Conservation (phyloP, 1,284 basidiomycete species). For the Ceratobasidium sp. region DNA sequence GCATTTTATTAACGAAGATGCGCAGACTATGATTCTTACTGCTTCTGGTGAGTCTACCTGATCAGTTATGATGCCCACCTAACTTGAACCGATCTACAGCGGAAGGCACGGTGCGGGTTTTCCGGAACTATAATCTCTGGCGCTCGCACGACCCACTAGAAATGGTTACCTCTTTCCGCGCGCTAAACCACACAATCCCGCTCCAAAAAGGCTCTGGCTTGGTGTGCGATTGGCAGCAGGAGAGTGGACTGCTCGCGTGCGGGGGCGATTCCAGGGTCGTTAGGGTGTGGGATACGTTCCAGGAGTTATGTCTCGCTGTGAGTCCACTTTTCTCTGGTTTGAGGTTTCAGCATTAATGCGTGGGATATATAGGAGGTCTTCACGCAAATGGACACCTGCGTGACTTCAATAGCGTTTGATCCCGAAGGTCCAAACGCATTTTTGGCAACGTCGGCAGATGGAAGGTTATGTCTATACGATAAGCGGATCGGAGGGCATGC, state of each 20-base stretch:
- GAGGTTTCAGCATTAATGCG: constrained; percentile 24
- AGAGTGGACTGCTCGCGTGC: constrained; percentile 83
- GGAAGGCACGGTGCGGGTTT: constrained; percentile 92
- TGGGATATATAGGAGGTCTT: constrained; percentile 72
- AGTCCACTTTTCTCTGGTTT: constrained; percentile 50
- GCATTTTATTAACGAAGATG: constrained; percentile 96
- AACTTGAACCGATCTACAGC: constrained; percentile 59
- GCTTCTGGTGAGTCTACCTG: constrained; percentile 73
- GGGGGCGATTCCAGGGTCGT: constrained; percentile 93
- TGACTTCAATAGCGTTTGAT: constrained; percentile 88
- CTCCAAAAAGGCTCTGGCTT: constrained; percentile 80
- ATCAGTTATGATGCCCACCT: constrained; percentile 11
- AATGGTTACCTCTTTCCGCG: constrained; percentile 94
- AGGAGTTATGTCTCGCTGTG: constrained; percentile 85
- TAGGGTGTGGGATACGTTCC: constrained; percentile 94
- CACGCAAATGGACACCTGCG: constrained; percentile 89
- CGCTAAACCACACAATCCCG: constrained; percentile 79
- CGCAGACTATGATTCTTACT: constrained; percentile 89
- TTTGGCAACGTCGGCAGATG: constrained; percentile 93
- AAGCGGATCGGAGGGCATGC: constrained; percentile 81
- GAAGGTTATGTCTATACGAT: constrained; percentile 91
- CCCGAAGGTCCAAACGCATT: constrained; percentile 82
- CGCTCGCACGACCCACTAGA: constrained; percentile 71
- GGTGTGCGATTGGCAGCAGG: constrained; percentile 94
- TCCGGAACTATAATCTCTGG: constrained; percentile 82